Evolutionary conservation across 345 rosid species (phyloP).

Genomic region (Eutrema yunnanense): DNA sequence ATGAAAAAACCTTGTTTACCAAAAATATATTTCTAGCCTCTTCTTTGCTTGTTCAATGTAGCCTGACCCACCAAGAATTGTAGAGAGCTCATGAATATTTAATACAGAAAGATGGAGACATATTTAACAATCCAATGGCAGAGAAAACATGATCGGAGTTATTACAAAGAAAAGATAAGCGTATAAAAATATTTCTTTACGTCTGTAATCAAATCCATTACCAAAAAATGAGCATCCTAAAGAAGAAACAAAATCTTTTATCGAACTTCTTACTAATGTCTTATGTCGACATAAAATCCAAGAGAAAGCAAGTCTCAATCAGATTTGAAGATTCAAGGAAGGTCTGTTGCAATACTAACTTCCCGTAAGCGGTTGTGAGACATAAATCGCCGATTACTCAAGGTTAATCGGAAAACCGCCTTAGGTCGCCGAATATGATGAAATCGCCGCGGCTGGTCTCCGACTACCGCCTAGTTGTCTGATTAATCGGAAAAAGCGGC

Average conservation of each 20-base stretch:
- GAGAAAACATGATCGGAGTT: constrained; percentile 24
- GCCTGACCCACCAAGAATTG: constrained; percentile 52
- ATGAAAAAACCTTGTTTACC: constrained; percentile 23
- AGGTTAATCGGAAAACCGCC: too few relatives aligned
- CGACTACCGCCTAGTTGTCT: too few relatives aligned
- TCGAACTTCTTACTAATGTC: constrained; percentile 1
- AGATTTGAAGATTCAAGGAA: too few relatives aligned
- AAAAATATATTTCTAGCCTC: constrained; percentile 19
- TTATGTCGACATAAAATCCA: not conserved
- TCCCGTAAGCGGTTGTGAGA: too few relatives aligned
- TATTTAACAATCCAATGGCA: constrained; percentile 19
- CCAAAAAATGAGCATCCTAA: constrained; percentile 17
- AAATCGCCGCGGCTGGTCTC: too few relatives aligned
- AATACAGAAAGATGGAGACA: constrained; percentile 21
- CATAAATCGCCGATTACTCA: too few relatives aligned
- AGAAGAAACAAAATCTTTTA: constrained; percentile 13
- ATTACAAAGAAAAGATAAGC: constrained; percentile 11
- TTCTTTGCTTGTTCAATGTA: constrained; percentile 47
- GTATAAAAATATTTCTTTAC: not conserved
- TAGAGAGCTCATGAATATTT: constrained; percentile 28
- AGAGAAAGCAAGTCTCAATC: too few relatives aligned
- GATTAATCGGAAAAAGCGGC: too few relatives aligned
- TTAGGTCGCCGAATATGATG: too few relatives aligned
- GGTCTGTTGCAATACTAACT: too few relatives aligned
- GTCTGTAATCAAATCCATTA: not conserved